Evolutionary conservation across 768 basidiomycete genomes (phyloP).

Genomic region (Lyophyllum shimeji): DNA sequence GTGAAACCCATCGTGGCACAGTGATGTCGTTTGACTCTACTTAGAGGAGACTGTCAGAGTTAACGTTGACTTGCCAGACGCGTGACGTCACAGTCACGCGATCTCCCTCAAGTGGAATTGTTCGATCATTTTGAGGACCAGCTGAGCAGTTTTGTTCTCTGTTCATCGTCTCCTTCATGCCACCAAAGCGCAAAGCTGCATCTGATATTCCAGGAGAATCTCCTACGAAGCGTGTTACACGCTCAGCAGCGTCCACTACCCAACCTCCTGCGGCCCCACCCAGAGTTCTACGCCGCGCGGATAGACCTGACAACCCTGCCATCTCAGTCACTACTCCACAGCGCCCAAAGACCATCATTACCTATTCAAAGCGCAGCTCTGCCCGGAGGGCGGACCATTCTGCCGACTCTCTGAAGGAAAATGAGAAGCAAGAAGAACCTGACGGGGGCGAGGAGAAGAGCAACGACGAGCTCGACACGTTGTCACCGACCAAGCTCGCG

Average conservation of each 20-base stretch:
- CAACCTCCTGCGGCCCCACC: background rate
- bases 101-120: background rate
- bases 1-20: conserved; percentile 55
- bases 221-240: conserved; percentile 33
- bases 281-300: conserved; percentile 4
- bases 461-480: conserved; percentile 23
- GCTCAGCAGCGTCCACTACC: conserved; percentile 13
- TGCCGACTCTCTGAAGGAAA: conserved; percentile 6
- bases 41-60: background rate
- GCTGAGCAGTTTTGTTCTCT: conserved; percentile 1
- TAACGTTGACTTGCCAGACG: conserved; percentile 5
- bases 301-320: background rate
- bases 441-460: conserved; percentile 2
- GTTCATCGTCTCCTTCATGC: conserved; percentile 26
- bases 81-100: conserved; percentile 20
- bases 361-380: conserved; percentile 7
- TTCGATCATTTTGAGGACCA: too few relatives aligned
- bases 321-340: conserved; percentile 7
- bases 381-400: background rate
- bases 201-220: conserved; percentile 21
- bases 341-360: background rate
- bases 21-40: too few relatives aligned
- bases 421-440: background rate
- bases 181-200: conserved; percentile 46
- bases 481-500: conserved; percentile 17